Evolutionary conservation across 805 yeast species (phyloP).

Genomic region (Starmerella cellae): DNA sequence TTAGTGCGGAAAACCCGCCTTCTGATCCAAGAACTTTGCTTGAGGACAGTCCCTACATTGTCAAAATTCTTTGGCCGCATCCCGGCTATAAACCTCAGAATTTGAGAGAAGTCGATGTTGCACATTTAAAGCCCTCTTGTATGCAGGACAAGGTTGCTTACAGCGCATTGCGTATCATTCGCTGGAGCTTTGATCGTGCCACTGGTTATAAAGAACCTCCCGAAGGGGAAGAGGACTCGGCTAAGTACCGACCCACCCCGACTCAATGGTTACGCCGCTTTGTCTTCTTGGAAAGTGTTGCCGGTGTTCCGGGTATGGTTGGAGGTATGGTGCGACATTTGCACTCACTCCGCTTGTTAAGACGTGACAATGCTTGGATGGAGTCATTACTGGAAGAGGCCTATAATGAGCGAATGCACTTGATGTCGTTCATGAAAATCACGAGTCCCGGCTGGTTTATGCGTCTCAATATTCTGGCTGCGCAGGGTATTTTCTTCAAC

Average conservation of each 20-base stretch:
- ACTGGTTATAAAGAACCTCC: slow-evolving; percentile 7
- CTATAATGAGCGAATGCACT: slow-evolving; percentile 7
- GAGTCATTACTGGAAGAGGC: slow-evolving; percentile 5
- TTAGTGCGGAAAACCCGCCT: too few relatives aligned
- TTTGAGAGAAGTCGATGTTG: neutral
- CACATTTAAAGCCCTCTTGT: neutral
- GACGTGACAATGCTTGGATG: slow-evolving; percentile 7
- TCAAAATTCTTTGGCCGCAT: neutral
- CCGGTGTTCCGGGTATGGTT: slow-evolving; percentile 9
- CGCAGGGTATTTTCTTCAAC: slow-evolving; percentile 7
- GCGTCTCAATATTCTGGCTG: slow-evolving; percentile 2
- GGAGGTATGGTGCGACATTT: slow-evolving; percentile 9
- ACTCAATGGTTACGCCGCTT: slow-evolving; percentile 5
- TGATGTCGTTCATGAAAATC: slow-evolving; percentile 2
- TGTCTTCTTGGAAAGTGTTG: slow-evolving; percentile 5
- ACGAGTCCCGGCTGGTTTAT: slow-evolving; percentile 2
- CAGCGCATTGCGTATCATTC: neutral
- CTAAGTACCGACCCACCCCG: neutral
- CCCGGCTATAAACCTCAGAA: neutral
- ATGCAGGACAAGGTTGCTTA: slow-evolving; percentile 1
- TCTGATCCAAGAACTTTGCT: too few relatives aligned
- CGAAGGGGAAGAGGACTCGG: neutral
- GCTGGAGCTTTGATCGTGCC: slow-evolving; percentile 1
- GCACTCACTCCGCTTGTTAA: slow-evolving; percentile 3
- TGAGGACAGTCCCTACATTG: neutral